Conservation (phyloP, 2,329 filamentous ascomycete genomes). For the Fusarium sp. region DNA sequence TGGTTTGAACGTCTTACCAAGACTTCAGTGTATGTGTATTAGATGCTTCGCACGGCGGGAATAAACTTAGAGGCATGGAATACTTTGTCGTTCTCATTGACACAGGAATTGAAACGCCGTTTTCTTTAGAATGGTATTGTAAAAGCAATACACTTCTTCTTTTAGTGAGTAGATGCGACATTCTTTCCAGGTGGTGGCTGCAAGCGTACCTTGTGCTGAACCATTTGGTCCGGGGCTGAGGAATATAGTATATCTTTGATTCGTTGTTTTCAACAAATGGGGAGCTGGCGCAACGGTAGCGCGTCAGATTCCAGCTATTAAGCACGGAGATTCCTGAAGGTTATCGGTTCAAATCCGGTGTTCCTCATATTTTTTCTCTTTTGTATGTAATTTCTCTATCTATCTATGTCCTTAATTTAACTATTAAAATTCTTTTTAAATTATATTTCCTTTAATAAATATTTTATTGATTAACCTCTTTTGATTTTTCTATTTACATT, state of each 20-base stretch:
- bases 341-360: slow-evolving; percentile 30
- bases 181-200: too few relatives aligned
- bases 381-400: too few relatives aligned
- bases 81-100: neutral
- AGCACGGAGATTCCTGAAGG: slow-evolving; percentile 19
- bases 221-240: accelerated
- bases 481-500: too few relatives aligned
- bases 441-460: neutral
- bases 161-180: neutral
- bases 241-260: neutral
- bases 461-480: too few relatives aligned
- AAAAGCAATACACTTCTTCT: neutral
- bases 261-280: neutral
- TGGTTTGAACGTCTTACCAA: slow-evolving; percentile 20
- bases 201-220: neutral
- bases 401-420: too few relatives aligned
- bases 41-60: slow-evolving; percentile 33
- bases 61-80: slow-evolving; percentile 23
- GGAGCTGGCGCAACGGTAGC: slow-evolving; percentile 20
- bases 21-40: slow-evolving; percentile 41
- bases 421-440: neutral
- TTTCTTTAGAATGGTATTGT: neutral
- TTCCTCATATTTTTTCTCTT: slow-evolving; percentile 2
- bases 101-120: neutral
- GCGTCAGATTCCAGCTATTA: slow-evolving; percentile 15